These are phyloP conservation scores for Aspergillus biplanus DNA, from an alignment of 495 filamentous ascomycete species.

Conservation along the genomic window DNA sequence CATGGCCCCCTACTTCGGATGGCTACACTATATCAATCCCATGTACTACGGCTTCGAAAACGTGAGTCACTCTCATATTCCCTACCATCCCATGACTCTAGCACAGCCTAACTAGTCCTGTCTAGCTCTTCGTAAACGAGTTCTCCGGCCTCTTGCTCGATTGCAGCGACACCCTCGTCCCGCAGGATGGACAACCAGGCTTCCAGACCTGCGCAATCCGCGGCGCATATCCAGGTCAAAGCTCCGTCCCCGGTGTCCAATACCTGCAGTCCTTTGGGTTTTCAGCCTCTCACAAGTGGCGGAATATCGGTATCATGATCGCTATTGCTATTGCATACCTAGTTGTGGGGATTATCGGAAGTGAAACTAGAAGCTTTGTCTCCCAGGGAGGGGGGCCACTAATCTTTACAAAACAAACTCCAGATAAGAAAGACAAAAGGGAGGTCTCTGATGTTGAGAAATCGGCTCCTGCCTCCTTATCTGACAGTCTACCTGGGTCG, in stretches of 20 bases:
- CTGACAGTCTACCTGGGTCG: not conserved
- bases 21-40: slow-evolving; percentile 73
- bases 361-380: slow-evolving; percentile 6
- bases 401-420: not conserved
- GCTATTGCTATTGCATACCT: slow-evolving; percentile 10
- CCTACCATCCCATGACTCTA: not conserved
- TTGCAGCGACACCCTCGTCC: slow-evolving; percentile 6
- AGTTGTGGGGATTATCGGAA: slow-evolving; percentile 3
- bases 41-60: slow-evolving; percentile 71
- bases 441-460: not conserved
- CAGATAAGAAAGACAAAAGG: not conserved
- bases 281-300: slow-evolving; percentile 1
- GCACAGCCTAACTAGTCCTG: not conserved
- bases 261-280: slow-evolving; percentile 4
- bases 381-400: slow-evolving; percentile 5
- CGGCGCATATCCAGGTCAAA: not conserved
- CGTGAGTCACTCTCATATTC: slow-evolving; percentile 31
- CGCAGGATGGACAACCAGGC: not conserved
- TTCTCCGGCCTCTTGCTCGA: slow-evolving; percentile 40
- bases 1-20: slow-evolving; percentile 76
- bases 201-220: slow-evolving; percentile 13
- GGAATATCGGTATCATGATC: slow-evolving; percentile 15
- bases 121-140: slow-evolving; percentile 56
- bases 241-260: slow-evolving; percentile 1
- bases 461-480: not conserved